Percentiles rank a stretch among this genome's conserved stretches.
Conservation (phyloP, 208 protist species). For the Trypanosoma avium region DNA sequence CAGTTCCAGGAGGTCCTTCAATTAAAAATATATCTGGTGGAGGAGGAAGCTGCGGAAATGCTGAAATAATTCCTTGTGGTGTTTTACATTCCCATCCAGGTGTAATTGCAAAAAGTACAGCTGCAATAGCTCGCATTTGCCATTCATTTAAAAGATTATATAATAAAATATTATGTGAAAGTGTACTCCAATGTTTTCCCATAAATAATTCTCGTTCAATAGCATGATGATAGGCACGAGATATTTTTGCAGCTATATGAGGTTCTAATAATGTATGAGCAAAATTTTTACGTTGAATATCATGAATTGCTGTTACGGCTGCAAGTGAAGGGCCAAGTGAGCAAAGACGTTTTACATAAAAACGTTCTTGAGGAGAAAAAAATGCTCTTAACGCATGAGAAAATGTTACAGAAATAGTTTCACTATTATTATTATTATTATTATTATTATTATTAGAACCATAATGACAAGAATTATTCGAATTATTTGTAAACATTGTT, state of each 20-base stretch:
- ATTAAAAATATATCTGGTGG: constrained; percentile 68
- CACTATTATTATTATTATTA: neutral
- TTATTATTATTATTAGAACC: neutral
- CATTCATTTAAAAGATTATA: constrained; percentile 52
- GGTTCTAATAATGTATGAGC: constrained; percentile 66
- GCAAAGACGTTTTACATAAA: constrained; percentile 56
- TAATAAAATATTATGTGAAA: constrained; percentile 35
- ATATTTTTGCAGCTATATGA: constrained; percentile 33
- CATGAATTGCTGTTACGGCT: constrained; percentile 48
- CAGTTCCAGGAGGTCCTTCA: constrained; percentile 88
- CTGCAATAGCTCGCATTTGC: constrained; percentile 62
- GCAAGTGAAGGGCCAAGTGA: constrained; percentile 46
- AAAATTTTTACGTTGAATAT: constrained; percentile 50
- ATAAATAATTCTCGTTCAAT: constrained; percentile 26
- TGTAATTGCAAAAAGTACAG: constrained; percentile 46
- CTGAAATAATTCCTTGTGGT: neutral
- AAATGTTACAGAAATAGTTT: constrained; percentile 34
- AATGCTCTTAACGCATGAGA: constrained; percentile 54
- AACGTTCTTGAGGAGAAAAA: constrained; percentile 4
- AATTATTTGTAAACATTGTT: constrained; percentile 22
- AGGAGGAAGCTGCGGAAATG: neutral
- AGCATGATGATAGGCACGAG: constrained; percentile 28
- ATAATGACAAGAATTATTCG: neutral
- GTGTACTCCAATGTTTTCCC: constrained; percentile 6
- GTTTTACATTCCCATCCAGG: constrained; percentile 39